These are phyloP conservation scores for Ramicandelaber brevisporus DNA, from an alignment of 192 early-diverging fungal genomes.

Conservation along the genomic window DNA sequence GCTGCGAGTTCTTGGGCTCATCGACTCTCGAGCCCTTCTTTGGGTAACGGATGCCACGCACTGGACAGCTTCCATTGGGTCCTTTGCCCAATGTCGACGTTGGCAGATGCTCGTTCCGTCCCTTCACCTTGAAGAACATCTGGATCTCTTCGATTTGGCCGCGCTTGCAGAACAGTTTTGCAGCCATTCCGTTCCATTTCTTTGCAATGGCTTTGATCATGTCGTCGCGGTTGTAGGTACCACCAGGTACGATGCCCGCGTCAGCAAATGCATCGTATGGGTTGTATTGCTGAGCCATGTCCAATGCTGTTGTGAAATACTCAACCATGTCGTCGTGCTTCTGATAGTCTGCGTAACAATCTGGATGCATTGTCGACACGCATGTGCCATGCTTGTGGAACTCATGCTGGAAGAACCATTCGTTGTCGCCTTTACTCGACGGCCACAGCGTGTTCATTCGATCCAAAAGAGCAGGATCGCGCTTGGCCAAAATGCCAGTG, in stretches of 20 bases:
- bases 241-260: conserved; percentile 14
- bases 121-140: conserved; percentile 18
- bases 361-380: conserved; percentile 31
- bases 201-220: conserved; percentile 9
- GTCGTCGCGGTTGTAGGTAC: conserved; percentile 10
- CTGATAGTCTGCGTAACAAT: conserved; percentile 21
- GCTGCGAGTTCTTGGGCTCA: too few species aligned
- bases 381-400: conserved; percentile 66
- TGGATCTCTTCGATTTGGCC: conserved; percentile 12
- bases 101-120: conserved; percentile 12
- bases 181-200: conserved; percentile 14
- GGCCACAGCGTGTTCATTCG: conserved; percentile 38
- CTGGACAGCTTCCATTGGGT: background rate
- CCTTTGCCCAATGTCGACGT: conserved; percentile 10
- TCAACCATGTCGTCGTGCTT: conserved; percentile 24
- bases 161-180: conserved; percentile 15
- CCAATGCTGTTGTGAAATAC: conserved; percentile 26
- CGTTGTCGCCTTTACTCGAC: conserved; percentile 42
- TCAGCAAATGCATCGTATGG: conserved; percentile 19
- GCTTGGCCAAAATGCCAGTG: conserved; percentile 15
- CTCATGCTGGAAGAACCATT: conserved; percentile 58
- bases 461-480: conserved; percentile 10
- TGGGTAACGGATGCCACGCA: too few species aligned
- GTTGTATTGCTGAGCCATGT: conserved; percentile 25
- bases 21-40: too few species aligned